Evolutionary conservation across 495 filamentous ascomycete genomes (phyloP).

Genomic region (Rusavskia elegans): DNA sequence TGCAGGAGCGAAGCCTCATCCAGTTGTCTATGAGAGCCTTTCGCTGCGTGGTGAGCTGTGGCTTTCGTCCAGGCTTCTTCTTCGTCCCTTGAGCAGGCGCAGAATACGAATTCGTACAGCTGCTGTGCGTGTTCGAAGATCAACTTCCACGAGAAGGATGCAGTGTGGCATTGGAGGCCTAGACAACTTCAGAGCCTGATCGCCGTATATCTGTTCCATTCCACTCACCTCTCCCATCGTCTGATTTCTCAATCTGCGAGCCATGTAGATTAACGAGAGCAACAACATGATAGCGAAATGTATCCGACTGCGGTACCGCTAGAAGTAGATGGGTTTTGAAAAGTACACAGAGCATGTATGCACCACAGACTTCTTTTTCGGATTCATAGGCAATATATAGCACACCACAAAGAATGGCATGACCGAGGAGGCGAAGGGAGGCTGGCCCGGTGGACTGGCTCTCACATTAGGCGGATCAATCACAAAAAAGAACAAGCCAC

Average conservation of each 20-base stretch:
- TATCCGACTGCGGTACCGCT: conserved; percentile 44
- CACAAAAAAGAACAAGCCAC: not conserved
- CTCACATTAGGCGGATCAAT: not conserved
- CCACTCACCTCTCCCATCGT: conserved; percentile 65
- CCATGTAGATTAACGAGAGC: conserved; percentile 58
- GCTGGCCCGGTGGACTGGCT: conserved; percentile 23
- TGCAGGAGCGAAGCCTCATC: not conserved
- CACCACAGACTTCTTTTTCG: conserved; percentile 45
- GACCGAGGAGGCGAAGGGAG: conserved; percentile 60
- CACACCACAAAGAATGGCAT: conserved; percentile 71
- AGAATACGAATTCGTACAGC: conserved; percentile 73
- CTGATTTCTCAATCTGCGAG: conserved; percentile 55
- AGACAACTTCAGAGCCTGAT: conserved; percentile 2
- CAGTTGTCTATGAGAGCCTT: not conserved
- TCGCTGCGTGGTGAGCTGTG: conserved; percentile 20
- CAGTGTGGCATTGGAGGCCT: conserved; percentile 78
- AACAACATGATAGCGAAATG: conserved; percentile 51
- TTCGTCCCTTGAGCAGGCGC: conserved; percentile 71
- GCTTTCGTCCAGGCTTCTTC: conserved; percentile 56
- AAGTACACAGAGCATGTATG: conserved; percentile 78
- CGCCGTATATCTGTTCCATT: not conserved
- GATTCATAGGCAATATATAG: conserved; percentile 74
- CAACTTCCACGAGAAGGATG: conserved; percentile 86
- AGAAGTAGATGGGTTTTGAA: conserved; percentile 71
- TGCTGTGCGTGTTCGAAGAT: conserved; percentile 63